These are phyloP conservation scores for Penicillium concentricum DNA, from an alignment of 2,329 filamentous ascomycete species.

Conservation along the genomic window DNA sequence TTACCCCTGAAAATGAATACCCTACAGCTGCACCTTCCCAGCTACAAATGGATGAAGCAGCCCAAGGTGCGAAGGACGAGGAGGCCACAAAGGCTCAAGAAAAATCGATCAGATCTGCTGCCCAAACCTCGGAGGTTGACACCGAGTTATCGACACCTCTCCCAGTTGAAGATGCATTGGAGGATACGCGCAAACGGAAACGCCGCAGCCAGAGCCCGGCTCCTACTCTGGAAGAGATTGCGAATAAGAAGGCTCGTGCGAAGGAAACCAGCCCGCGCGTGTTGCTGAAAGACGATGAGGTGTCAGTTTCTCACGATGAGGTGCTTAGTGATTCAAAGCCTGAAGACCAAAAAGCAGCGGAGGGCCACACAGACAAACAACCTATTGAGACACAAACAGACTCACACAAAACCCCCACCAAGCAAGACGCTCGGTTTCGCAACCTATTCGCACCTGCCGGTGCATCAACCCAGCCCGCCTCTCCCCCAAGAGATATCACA, in stretches of 20 bases:
- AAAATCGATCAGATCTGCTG: constrained; percentile 16
- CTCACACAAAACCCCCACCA: constrained; percentile 11
- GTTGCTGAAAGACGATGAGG: constrained; percentile 32
- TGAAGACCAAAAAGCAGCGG: constrained; percentile 20
- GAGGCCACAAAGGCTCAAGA: constrained; percentile 23
- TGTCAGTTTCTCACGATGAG: constrained; percentile 9
- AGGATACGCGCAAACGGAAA: constrained; percentile 65
- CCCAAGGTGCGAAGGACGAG: constrained; percentile 2
- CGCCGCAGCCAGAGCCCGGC: constrained; percentile 64
- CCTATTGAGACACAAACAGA: not conserved
- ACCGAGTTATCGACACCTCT: constrained; percentile 30
- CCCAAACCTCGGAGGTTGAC: constrained; percentile 26
- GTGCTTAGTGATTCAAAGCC: constrained; percentile 15
- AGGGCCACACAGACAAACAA: constrained; percentile 12
- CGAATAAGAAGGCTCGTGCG: constrained; percentile 56
- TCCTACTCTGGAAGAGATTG: constrained; percentile 54
- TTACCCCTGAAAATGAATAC: not conserved
- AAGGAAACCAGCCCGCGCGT: constrained; percentile 41
- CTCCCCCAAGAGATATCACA: constrained; percentile 27
- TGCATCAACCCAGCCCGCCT: constrained; percentile 24
- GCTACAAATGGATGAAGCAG: not conserved
- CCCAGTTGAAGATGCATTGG: constrained; percentile 39
- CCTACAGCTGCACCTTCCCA: not conserved
- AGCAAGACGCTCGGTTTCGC: constrained; percentile 50
- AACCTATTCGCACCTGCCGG: constrained; percentile 43